Percentiles rank a stretch among this genome's conserved stretches.
phyloP scores from a whole-genome alignment of 148 eudicot species.

The Cornus controversa region DNA sequence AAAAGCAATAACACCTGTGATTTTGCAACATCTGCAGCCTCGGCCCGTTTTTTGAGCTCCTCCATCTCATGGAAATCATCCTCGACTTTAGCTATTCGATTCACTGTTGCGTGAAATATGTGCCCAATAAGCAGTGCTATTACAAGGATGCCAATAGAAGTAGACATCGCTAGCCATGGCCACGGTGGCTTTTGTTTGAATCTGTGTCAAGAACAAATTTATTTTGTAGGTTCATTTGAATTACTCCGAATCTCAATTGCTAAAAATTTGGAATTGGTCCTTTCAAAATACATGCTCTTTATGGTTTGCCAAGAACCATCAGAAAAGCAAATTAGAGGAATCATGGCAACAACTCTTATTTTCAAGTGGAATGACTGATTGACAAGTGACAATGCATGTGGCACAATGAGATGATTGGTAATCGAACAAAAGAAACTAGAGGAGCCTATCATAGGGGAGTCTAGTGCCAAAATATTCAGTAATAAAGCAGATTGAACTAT shows the following conservation, averaged over 20 bases:
- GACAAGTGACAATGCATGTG: neutral
- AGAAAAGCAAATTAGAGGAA: neutral
- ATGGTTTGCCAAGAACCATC: neutral
- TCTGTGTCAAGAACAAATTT: conserved; percentile 37
- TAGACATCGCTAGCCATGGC: conserved; percentile 71
- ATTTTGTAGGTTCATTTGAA: neutral
- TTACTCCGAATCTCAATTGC: neutral
- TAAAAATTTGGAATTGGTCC: neutral
- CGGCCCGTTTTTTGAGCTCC: conserved; percentile 84
- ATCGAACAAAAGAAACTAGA: conserved; percentile 6
- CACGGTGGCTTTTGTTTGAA: conserved; percentile 84
- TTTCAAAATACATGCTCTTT: neutral
- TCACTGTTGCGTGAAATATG: conserved; percentile 73
- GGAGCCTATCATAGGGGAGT: neutral
- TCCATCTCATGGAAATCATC: conserved; percentile 77
- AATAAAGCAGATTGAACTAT: neutral
- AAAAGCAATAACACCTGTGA: conserved; percentile 54
- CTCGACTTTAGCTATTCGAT: conserved; percentile 80
- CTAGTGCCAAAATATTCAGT: neutral
- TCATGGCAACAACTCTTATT: neutral
- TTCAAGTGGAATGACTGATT: neutral
- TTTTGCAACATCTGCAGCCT: conserved; percentile 93
- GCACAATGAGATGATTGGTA: neutral
- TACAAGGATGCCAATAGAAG: conserved; percentile 59
- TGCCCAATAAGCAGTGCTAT: conserved; percentile 73